Conservation (phyloP, 768 basidiomycete genomes). For the Russula griseocarnosa region DNA sequence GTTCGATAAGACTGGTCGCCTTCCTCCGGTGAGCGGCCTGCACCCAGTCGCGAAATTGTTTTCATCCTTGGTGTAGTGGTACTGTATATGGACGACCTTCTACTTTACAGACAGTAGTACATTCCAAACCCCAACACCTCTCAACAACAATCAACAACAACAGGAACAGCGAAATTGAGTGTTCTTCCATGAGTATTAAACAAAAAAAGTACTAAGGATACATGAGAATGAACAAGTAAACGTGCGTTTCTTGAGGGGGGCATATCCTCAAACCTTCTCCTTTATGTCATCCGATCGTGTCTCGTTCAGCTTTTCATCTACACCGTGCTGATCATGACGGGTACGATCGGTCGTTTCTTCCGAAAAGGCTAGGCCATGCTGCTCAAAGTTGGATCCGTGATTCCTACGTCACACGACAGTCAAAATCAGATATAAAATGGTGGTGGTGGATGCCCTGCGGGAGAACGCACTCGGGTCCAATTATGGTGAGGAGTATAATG, state of each 20-base stretch:
- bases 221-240: background rate
- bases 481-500: conserved; percentile 66
- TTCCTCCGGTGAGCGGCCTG: background rate
- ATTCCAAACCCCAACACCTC: background rate
- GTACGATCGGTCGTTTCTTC: background rate
- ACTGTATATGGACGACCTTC: background rate
- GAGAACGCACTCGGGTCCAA: conserved; percentile 69
- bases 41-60: background rate
- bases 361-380: background rate
- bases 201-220: background rate
- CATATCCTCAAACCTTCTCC: conserved; percentile 1
- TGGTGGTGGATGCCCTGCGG: background rate
- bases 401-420: conserved; percentile 5
- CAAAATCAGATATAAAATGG: background rate
- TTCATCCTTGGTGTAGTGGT: background rate
- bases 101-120: background rate
- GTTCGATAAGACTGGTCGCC: background rate
- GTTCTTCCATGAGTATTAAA: background rate
- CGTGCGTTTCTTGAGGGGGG: background rate
- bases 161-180: background rate
- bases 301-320: conserved; percentile 5
- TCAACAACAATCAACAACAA: background rate
- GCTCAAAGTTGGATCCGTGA: conserved; percentile 8
- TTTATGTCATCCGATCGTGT: conserved; percentile 1
- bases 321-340: background rate